phyloP scores from a whole-genome alignment of 768 basidiomycete genomes.

The Boletus patriciae region DNA sequence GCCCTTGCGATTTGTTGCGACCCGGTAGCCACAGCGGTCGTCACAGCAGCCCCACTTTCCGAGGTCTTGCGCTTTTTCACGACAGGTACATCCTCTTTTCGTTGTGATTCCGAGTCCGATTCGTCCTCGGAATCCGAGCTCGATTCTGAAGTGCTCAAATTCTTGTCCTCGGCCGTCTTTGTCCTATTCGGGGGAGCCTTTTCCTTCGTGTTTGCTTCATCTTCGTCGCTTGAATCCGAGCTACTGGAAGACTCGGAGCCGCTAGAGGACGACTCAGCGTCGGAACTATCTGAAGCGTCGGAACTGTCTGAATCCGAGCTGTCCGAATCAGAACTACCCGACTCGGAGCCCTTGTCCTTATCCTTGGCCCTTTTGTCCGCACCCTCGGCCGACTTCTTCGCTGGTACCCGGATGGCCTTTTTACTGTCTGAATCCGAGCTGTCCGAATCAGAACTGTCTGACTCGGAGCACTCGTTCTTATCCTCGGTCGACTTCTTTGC shows the following conservation, averaged over 20 bases:
- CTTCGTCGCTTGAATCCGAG: conserved; percentile 19
- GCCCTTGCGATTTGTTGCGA: background rate
- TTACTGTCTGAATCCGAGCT: too few species aligned
- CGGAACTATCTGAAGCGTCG: conserved; percentile 13
- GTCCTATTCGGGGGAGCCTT: background rate
- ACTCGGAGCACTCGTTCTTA: conserved; percentile 2
- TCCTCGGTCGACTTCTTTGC: background rate
- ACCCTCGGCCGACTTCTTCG: background rate
- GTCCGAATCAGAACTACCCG: conserved; percentile 17
- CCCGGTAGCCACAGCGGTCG: conserved; percentile 41
- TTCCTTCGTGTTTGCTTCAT: conserved; percentile 1
- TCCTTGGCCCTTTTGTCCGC: background rate
- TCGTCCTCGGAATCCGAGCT: conserved; percentile 30
- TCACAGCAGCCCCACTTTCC: conserved; percentile 49
- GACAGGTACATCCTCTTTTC: conserved; percentile 27
- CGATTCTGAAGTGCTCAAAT: conserved; percentile 10
- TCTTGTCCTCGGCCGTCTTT: background rate
- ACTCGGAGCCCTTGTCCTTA: conserved; percentile 3
- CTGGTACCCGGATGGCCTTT: too few species aligned
- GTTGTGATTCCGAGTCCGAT: background rate
- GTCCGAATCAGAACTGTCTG: conserved; percentile 16
- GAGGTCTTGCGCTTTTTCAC: conserved; percentile 63
- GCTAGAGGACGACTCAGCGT: conserved; percentile 17
- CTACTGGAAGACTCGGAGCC: conserved; percentile 9
- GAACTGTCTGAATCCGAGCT: conserved; percentile 19